These are phyloP conservation scores for Cryptococcus sp. DNA, from an alignment of 1,284 basidiomycete species.

Conservation along the genomic window DNA sequence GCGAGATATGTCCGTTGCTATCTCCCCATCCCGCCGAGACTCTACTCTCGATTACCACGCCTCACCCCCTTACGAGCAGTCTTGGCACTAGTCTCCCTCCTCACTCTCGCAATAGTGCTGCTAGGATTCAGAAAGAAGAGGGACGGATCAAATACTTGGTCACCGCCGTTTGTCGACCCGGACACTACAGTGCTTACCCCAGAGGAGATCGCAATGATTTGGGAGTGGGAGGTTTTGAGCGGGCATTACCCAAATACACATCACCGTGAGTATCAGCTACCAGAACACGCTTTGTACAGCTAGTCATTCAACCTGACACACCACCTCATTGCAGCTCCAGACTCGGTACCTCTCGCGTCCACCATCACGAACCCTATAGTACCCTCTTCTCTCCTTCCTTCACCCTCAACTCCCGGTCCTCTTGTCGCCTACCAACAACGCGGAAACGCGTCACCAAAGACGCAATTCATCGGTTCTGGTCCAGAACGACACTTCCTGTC, in stretches of 20 bases:
- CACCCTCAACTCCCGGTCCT: conserved; percentile 27
- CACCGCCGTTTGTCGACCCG: conserved; percentile 67
- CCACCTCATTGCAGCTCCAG: conserved; percentile 60
- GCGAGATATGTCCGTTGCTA: conserved; percentile 40
- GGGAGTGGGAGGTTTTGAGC: conserved; percentile 88
- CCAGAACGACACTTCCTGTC: conserved; percentile 75
- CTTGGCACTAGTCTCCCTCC: conserved; percentile 56
- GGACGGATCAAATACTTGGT: conserved; percentile 61
- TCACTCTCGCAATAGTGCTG: conserved; percentile 55
- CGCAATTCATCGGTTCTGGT: conserved; percentile 63
- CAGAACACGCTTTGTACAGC: not conserved
- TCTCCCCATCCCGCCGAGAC: conserved; percentile 65
- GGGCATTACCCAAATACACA: conserved; percentile 85
- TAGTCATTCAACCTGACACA: not conserved
- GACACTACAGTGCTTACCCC: conserved; percentile 73
- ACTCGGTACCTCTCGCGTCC: conserved; percentile 63
- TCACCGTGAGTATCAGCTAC: conserved; percentile 61
- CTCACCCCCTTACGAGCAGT: conserved; percentile 60
- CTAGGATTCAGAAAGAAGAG: conserved; percentile 60
- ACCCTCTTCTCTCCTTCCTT: conserved; percentile 58
- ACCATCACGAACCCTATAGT: conserved; percentile 69
- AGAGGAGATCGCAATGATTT: conserved; percentile 79
- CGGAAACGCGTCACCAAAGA: conserved; percentile 25
- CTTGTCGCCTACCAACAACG: conserved; percentile 40
- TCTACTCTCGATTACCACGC: conserved; percentile 56